phyloP scores from a whole-genome alignment of 108 stramenopile genomes.

The Cyclostephanos invisitatus region DNA sequence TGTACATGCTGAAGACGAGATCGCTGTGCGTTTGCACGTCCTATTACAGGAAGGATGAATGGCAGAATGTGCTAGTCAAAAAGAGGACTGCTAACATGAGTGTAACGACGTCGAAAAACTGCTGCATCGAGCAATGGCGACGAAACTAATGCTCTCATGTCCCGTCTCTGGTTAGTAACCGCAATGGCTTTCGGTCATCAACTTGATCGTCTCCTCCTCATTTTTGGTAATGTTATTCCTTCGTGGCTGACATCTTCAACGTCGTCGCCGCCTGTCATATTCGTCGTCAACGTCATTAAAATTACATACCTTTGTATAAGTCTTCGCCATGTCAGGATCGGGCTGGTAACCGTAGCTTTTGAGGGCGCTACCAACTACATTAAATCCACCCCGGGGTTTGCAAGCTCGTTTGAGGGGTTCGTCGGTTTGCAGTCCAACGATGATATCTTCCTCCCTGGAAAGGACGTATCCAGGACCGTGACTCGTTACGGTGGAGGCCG shows the following conservation, averaged over 20 bases:
- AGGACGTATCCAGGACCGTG: conserved; percentile 68
- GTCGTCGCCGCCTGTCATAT: too few species aligned
- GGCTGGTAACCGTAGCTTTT: conserved; percentile 63
- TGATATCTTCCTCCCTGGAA: conserved; percentile 63
- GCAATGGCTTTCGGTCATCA: too few species aligned
- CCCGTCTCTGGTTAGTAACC: too few species aligned
- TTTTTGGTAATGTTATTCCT: too few species aligned
- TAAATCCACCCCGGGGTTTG: conserved; percentile 69
- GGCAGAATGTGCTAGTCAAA: not conserved
- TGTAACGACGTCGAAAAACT: too few species aligned
- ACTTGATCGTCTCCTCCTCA: too few species aligned
- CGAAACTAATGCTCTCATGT: too few species aligned
- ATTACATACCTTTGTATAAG: conserved; percentile 42
- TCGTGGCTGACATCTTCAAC: too few species aligned
- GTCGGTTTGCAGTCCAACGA: conserved; percentile 67
- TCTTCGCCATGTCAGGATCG: conserved; percentile 13
- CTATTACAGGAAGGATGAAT: not conserved
- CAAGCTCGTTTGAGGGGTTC: conserved; percentile 62
- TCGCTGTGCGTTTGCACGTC: conserved; percentile 71
- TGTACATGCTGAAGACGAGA: conserved; percentile 68
- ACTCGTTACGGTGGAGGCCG: conserved; percentile 60
- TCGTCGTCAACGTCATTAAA: too few species aligned
- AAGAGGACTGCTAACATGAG: not conserved
- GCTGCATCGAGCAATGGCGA: too few species aligned
- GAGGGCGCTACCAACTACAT: conserved; percentile 53